Evolutionary conservation across 1,284 basidiomycete species (phyloP), one percentile per base, ranked within the genome.

Genomic region (Uromyces viciae-fabae): DNA sequence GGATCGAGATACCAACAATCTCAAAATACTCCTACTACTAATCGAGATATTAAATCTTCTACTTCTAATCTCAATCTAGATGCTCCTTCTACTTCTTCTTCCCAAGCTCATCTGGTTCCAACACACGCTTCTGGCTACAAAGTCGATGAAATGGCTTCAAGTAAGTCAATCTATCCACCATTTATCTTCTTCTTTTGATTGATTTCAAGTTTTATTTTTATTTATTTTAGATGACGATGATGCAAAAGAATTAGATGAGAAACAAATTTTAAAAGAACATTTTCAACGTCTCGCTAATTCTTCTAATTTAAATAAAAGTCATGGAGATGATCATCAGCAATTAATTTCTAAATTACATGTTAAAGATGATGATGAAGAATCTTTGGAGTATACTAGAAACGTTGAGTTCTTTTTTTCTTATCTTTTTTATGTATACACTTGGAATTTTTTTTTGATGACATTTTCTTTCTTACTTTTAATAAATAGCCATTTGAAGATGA

Each of bases 291-390:
- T 49, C 4, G 46, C 69, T 54, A n/a, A 25, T 17, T 40, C 36
- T 9, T 52, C 46, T 36, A 33, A n/a, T n/a, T n/a, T n/a, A n/a
- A n/a, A n/a, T n/a, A n/a, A n/a, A n/a, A n/a, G n/a, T n/a, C n/a
- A n/a, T n/a, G n/a, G n/a, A n/a, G n/a, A n/a, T n/a, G n/a, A n/a
- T n/a, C n/a, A n/a, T n/a, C n/a, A n/a, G n/a, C 69, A 36, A 2
- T 46, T 49, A 1, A 14, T 15, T 8, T 36, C 69, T 38, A 72
- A 54, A 46, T n/a, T n/a, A n/a, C n/a, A n/a, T n/a, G 33, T 72
- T 14, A 54, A 46, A 36, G 77, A 80, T 36, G 77, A 80, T 38
- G 77, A 80, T 73, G 77, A 80, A 38, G 77, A 80, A 52, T 80
- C 77, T 28, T 56, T 80, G 19, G 77, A 80, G 43, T 80, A 80